Conservation (phyloP, 2,329 filamentous ascomycete genomes). For the Aureobasidium vineae region DNA sequence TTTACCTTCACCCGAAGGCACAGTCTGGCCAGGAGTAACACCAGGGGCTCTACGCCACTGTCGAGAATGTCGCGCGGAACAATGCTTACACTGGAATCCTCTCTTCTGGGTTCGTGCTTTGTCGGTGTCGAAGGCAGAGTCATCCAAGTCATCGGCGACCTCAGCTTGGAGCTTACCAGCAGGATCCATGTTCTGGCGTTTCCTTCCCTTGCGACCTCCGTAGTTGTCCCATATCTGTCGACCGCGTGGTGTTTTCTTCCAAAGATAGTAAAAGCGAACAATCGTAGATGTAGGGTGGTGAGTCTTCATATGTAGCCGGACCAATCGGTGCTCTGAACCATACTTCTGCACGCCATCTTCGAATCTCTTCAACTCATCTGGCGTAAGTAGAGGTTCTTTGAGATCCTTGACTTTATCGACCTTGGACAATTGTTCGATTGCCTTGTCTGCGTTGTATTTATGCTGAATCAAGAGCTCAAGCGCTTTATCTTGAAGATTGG, state of each 20-base stretch:
- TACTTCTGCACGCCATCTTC: constrained; percentile 88
- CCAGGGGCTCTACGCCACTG: constrained; percentile 91
- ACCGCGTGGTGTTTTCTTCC: constrained; percentile 91
- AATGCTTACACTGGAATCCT: constrained; percentile 92
- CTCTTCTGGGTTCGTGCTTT: constrained; percentile 79
- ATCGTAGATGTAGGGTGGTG: constrained; percentile 70
- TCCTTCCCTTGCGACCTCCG: constrained; percentile 81
- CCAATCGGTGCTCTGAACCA: constrained; percentile 81
- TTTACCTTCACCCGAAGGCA: constrained; percentile 66
- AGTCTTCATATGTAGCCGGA: constrained; percentile 82
- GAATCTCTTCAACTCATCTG: constrained; percentile 81
- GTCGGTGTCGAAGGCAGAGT: constrained; percentile 89
- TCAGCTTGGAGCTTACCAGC: constrained; percentile 82
- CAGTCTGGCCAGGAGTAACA: constrained; percentile 66
- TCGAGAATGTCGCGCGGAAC: constrained; percentile 71
- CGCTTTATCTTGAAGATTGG: constrained; percentile 85
- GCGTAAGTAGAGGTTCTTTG: constrained; percentile 77
- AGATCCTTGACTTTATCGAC: constrained; percentile 68
- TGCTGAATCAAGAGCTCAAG: constrained; percentile 69
- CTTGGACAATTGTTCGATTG: constrained; percentile 67
- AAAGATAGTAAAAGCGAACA: constrained; percentile 93
- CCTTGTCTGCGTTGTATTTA: constrained; percentile 67
- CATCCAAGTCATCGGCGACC: constrained; percentile 86
- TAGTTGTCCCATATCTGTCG: constrained; percentile 88
- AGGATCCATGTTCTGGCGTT: constrained; percentile 54